A percentile compares a stretch with the other conserved stretches of the same genome.
Conservation (phyloP, 768 basidiomycete genomes). For the Tylopilus sp. region DNA sequence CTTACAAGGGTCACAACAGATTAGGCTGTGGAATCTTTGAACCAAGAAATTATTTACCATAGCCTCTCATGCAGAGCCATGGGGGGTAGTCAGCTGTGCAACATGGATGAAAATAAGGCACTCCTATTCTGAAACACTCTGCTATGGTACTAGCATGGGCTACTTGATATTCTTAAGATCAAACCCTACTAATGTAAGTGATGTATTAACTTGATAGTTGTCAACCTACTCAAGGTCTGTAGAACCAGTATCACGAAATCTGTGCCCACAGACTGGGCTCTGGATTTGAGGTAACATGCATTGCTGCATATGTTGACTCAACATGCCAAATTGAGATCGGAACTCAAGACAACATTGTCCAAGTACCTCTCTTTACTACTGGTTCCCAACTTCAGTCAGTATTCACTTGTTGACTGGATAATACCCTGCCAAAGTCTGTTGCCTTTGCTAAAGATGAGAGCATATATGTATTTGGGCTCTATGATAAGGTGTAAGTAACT, state of each 20-base stretch:
- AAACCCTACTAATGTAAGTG: not conserved
- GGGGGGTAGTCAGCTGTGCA: not conserved
- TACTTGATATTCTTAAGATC: not conserved
- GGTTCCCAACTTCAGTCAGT: not conserved
- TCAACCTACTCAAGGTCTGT: not conserved
- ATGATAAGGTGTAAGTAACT: not conserved
- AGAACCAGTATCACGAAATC: not conserved
- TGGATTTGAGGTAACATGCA: not conserved
- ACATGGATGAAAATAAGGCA: not conserved
- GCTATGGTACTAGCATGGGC: not conserved
- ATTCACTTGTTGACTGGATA: not conserved
- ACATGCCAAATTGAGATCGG: not conserved
- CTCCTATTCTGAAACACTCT: not conserved
- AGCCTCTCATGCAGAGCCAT: not conserved
- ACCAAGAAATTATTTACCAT: not conserved
- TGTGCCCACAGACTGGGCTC: not conserved
- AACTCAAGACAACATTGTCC: not conserved
- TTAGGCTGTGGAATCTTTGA: not conserved
- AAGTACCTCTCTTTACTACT: not conserved
- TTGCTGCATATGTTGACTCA: not conserved
- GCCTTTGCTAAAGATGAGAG: not conserved
- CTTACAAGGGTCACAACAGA: not conserved
- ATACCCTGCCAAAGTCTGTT: not conserved
- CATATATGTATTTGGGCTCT: not conserved
- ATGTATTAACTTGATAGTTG: not conserved